Evolutionary conservation across 2,329 filamentous ascomycete genomes (phyloP), one percentile per base, ranked within the genome.

Genomic region (Helotiales sp.): DNA sequence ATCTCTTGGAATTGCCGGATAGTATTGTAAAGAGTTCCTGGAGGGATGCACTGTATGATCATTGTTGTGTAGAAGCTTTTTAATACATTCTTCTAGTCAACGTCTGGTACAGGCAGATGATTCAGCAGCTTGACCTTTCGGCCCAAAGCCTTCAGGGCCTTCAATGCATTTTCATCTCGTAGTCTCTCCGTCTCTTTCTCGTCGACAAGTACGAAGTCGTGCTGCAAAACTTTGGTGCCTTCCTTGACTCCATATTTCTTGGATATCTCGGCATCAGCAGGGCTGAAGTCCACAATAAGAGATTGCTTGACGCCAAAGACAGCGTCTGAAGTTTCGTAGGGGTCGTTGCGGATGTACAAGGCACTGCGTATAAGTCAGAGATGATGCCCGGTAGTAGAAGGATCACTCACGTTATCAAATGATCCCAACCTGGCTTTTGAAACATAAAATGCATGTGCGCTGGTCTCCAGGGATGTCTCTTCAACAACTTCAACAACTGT

Each of bases 361-460:
- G 90, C 89, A 3, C 88, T 91, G 46, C 27, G 30, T 27, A 42
- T 27, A 8, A 52, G 44, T 48, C 19, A 53, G 24, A 34, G 44
- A 31, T 10, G 19, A 29, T 6, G 22, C 17, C 27, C 48, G 25
- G 27, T 15, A 47, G 34, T 22, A 15, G 50, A 84, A 38, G 40
- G 17, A 57, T 31, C 9, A 85, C 86, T 63, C 78, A 93, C 89
- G 91, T 96, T 69, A 95, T 88, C 67, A 96, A 74, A 70, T 88
- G 83, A 76, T 96, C 91, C 76, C 83, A 92, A 0, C 89, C 89
- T 31, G 79, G 73, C 77, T 91, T 92, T 70, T 87, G 84, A 75
- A 96, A 92, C 89, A 96, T 95, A 68, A 95, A 95, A 73, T 95
- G 90, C 79, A 93, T 83, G 72, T 95, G 90, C 19, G 86, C 83